These are phyloP conservation scores for Sporisorium sorghi DNA, from an alignment of 1,284 basidiomycete species.

Conservation along the genomic window DNA sequence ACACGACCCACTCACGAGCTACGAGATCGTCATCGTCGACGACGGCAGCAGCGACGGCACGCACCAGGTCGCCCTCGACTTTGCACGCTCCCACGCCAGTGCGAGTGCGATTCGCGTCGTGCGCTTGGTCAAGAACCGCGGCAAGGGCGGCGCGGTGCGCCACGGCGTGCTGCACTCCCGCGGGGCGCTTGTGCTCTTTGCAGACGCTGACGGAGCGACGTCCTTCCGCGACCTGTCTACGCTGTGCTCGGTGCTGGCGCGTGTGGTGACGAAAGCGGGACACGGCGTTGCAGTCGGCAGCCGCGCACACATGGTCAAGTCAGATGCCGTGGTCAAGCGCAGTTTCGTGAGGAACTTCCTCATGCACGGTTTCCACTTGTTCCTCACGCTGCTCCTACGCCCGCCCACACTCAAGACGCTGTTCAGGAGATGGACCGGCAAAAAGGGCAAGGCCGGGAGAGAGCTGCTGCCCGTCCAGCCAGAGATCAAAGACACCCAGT, in stretches of 20 bases:
- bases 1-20: slow-evolving; percentile 26
- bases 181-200: slow-evolving; percentile 85
- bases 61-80: slow-evolving; percentile 75
- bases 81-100: slow-evolving; percentile 74
- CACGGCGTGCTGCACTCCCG: slow-evolving; percentile 78
- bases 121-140: slow-evolving; percentile 81
- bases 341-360: slow-evolving; percentile 87
- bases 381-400: slow-evolving; percentile 55
- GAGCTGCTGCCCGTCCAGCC: slow-evolving; percentile 72
- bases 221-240: slow-evolving; percentile 82
- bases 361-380: slow-evolving; percentile 86
- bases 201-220: slow-evolving; percentile 92
- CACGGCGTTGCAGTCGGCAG: slow-evolving; percentile 82
- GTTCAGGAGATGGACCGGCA: not conserved
- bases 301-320: slow-evolving; percentile 88
- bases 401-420: slow-evolving; percentile 47
- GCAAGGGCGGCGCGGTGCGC: slow-evolving; percentile 90
- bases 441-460: not conserved
- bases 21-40: slow-evolving; percentile 86
- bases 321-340: slow-evolving; percentile 92
- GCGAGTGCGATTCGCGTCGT: slow-evolving; percentile 76
- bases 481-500: slow-evolving; percentile 93
- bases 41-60: slow-evolving; percentile 88
- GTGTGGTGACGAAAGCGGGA: slow-evolving; percentile 66
- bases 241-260: slow-evolving; percentile 77